These are phyloP conservation scores for Chytridium lagenaria DNA, from an alignment of 371 early-diverging fungal genomes.

Conservation along the genomic window DNA sequence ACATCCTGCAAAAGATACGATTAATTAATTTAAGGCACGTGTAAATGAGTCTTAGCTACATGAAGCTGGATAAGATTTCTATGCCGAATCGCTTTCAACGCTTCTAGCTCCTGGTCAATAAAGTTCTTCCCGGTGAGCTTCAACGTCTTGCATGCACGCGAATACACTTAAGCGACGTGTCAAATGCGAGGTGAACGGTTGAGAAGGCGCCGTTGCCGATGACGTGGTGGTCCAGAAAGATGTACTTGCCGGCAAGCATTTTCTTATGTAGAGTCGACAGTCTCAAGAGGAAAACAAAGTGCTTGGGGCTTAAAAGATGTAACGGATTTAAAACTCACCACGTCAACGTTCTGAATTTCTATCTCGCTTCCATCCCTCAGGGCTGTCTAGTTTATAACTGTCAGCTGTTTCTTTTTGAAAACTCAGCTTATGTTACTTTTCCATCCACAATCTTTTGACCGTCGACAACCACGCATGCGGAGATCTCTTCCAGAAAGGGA, in stretches of 20 bases:
- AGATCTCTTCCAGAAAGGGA: slow-evolving; percentile 74
- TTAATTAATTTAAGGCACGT: background rate
- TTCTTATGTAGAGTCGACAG: background rate
- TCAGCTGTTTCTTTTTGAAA: no score
- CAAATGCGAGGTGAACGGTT: background rate
- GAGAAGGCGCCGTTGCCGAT: slow-evolving; percentile 7
- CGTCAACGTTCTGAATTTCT: background rate
- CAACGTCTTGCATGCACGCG: slow-evolving; percentile 1
- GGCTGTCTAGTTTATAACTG: background rate
- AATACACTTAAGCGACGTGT: background rate
- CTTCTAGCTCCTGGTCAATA: background rate
- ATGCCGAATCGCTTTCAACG: background rate
- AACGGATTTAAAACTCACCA: background rate
- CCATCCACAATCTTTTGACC: background rate
- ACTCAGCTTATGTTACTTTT: background rate
- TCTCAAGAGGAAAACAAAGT: slow-evolving; percentile 4
- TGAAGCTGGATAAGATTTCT: background rate
- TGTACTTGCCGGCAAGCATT: background rate
- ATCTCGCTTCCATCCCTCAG: slow-evolving; percentile 2
- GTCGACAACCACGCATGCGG: background rate
- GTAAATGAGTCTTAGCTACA: background rate
- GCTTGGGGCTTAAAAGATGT: background rate
- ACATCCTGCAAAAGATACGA: background rate
- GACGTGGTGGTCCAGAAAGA: background rate
- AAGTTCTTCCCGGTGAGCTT: background rate